A percentile compares a stretch with the other conserved stretches of the same genome.
Conservation (phyloP, 73 alveolate genomes). For the Halteria grandinella region DNA sequence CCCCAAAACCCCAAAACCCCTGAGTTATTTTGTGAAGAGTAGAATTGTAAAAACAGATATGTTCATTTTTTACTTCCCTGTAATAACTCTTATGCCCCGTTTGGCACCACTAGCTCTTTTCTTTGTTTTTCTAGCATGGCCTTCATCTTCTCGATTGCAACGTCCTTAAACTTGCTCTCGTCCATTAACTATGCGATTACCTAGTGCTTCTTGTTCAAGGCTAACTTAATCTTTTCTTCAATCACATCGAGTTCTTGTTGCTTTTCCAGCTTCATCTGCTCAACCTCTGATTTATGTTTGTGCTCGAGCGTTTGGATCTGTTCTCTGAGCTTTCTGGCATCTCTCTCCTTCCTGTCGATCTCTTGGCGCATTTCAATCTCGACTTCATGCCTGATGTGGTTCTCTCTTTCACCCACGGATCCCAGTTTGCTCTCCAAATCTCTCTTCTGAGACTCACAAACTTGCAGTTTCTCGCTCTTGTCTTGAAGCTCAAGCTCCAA, state of each 20-base stretch:
- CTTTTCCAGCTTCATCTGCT: slow-evolving; percentile 69
- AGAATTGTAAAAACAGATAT: too few relatives aligned
- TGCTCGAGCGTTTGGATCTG: slow-evolving; percentile 57
- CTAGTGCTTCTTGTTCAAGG: slow-evolving; percentile 88
- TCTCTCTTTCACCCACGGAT: slow-evolving; percentile 2
- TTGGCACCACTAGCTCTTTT: slow-evolving; percentile 73
- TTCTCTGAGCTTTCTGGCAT: slow-evolving; percentile 37
- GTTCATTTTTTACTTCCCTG: too few relatives aligned
- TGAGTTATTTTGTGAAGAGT: too few relatives aligned
- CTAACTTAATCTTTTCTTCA: slow-evolving; percentile 88
- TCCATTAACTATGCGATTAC: slow-evolving; percentile 82
- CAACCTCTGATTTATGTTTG: slow-evolving; percentile 67
- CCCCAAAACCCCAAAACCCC: too few relatives aligned
- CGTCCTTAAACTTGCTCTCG: slow-evolving; percentile 80
- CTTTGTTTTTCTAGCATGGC: slow-evolving; percentile 93
- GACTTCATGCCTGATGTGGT: neutral
- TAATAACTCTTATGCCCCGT: too few relatives aligned
- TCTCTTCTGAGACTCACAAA: neutral
- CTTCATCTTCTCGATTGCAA: slow-evolving; percentile 86
- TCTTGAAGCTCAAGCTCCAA: neutral
- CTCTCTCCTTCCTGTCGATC: slow-evolving; percentile 41
- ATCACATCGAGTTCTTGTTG: slow-evolving; percentile 86
- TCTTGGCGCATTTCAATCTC: slow-evolving; percentile 2
- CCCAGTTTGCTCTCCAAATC: neutral
- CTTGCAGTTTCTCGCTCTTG: neutral